These are phyloP conservation scores for Xylariaceae sp. DNA, from an alignment of 2,329 filamentous ascomycete genomes.

Conservation along the genomic window DNA sequence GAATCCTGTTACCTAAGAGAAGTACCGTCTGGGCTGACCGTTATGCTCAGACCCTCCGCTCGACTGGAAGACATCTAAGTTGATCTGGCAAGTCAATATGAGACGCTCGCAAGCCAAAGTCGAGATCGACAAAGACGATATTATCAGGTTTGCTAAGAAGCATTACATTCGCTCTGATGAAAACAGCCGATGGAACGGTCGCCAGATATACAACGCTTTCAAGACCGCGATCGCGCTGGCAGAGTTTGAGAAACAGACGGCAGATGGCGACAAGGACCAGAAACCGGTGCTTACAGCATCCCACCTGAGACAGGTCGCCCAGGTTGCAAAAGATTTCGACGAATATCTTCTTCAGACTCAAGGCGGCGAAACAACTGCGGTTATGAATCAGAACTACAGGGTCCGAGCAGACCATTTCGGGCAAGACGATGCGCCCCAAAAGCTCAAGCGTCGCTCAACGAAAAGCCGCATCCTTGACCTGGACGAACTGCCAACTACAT, in stretches of 20 bases:
- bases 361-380: constrained; percentile 3
- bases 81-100: constrained; percentile 7
- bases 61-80: constrained; percentile 8
- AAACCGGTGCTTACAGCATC: not conserved
- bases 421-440: not conserved
- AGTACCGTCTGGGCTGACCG: not conserved
- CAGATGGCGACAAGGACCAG: not conserved
- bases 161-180: constrained; percentile 2
- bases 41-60: constrained; percentile 5
- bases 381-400: not conserved
- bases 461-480: constrained; percentile 1
- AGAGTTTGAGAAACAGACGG: constrained; percentile 1
- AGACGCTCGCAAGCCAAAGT: not conserved
- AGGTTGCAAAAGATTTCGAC: constrained; percentile 2
- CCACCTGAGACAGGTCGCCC: constrained; percentile 1
- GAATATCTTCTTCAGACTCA: constrained; percentile 4
- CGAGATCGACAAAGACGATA: not conserved
- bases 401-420: constrained; percentile 1
- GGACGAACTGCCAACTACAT: constrained; percentile 6
- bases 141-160: constrained; percentile 10
- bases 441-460: not conserved
- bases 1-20: not conserved
- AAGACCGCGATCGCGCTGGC: constrained; percentile 7
- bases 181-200: constrained; percentile 6
- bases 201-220: constrained; percentile 9